Percentiles rank a stretch among this genome's conserved stretches.
Evolutionary conservation across 331 rosid genomes (phyloP).

Genomic region (Phaseolus coccineus): DNA sequence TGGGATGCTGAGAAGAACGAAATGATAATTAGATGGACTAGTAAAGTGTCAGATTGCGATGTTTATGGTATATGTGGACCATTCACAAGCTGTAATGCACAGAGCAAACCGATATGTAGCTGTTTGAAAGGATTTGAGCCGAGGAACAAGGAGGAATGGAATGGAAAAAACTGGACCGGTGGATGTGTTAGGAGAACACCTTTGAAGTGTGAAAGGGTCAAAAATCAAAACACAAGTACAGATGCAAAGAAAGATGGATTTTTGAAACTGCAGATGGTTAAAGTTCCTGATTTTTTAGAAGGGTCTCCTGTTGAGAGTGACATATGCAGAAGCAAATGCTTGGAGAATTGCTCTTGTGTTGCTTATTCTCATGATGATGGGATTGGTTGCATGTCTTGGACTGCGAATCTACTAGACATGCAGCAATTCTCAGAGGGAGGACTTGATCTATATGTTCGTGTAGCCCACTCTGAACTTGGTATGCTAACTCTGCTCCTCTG

Average conservation of each 20-base stretch:
- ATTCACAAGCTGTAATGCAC: slow-evolving; percentile 42
- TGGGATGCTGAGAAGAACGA: slow-evolving; percentile 31
- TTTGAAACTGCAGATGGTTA: slow-evolving; percentile 29
- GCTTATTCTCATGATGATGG: slow-evolving; percentile 43
- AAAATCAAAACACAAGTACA: background rate
- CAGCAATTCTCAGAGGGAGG: slow-evolving; percentile 33
- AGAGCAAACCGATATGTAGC: slow-evolving; percentile 45
- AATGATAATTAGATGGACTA: background rate
- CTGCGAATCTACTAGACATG: slow-evolving; percentile 26
- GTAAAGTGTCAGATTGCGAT: background rate
- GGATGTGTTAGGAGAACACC: slow-evolving; percentile 51
- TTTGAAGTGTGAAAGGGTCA: slow-evolving; percentile 42
- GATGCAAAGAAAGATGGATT: slow-evolving; percentile 42
- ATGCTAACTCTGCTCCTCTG: background rate
- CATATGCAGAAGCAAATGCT: slow-evolving; percentile 41
- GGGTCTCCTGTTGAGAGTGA: background rate
- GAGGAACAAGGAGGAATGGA: slow-evolving; percentile 41
- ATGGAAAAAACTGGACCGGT: slow-evolving; percentile 38
- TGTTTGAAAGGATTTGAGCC: slow-evolving; percentile 60
- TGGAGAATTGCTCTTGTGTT: slow-evolving; percentile 49
- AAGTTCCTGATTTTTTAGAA: slow-evolving; percentile 44
- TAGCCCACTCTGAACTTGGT: slow-evolving; percentile 39
- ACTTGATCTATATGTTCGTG: slow-evolving; percentile 42
- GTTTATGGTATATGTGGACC: slow-evolving; percentile 40
- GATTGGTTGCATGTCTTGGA: slow-evolving; percentile 52